Evolutionary conservation across 345 rosid genomes (phyloP).

Genomic region (Populus davidiana): DNA sequence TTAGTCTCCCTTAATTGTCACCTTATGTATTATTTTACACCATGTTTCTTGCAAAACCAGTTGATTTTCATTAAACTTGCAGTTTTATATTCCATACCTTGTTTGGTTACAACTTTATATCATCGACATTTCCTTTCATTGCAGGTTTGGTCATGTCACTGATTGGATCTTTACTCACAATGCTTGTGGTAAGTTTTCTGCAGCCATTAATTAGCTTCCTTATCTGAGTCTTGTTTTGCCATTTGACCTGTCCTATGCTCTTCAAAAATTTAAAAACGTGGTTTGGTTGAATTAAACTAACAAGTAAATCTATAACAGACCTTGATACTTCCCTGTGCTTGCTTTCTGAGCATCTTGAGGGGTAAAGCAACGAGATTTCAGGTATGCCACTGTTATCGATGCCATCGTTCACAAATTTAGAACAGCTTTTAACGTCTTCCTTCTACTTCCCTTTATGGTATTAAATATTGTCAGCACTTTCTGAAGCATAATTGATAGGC

Average conservation of each 20-base stretch:
- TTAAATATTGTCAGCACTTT: background rate
- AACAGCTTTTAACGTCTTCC: background rate
- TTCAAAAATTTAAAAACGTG: background rate
- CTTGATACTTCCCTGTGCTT: slow-evolving; percentile 86
- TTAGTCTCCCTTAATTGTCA: slow-evolving; percentile 17
- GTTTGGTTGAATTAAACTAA: background rate
- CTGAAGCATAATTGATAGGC: no score
- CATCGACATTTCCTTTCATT: slow-evolving; percentile 2
- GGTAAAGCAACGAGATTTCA: slow-evolving; percentile 50
- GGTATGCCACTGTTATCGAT: slow-evolving; percentile 29
- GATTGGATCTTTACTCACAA: slow-evolving; percentile 82
- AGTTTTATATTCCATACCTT: background rate
- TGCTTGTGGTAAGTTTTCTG: slow-evolving; percentile 75
- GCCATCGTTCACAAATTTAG: background rate
- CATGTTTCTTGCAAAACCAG: background rate
- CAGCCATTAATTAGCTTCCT: background rate
- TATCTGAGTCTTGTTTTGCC: background rate
- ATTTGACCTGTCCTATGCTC: background rate
- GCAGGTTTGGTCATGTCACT: slow-evolving; percentile 82
- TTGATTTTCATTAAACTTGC: background rate
- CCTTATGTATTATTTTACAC: background rate
- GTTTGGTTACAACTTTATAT: background rate
- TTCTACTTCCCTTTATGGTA: background rate
- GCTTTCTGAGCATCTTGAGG: slow-evolving; percentile 77
- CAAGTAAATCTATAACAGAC: slow-evolving; percentile 42